Evolutionary conservation across 768 basidiomycete genomes (phyloP), one percentile per base, ranked within the genome.

Genomic region (Butyriboletus loyo): DNA sequence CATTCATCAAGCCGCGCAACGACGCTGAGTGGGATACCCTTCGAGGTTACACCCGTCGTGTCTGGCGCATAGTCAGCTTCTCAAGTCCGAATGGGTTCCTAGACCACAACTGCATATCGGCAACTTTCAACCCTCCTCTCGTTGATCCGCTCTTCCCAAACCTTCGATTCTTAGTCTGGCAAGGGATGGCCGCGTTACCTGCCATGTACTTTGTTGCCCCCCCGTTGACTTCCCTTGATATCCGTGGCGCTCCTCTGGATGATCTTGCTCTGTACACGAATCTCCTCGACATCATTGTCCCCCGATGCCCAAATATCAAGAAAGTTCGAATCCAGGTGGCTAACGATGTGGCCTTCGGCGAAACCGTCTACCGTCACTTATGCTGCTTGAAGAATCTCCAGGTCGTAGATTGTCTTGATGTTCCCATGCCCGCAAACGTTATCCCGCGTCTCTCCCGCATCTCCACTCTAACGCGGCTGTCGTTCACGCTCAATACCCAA

Each of bases 121-220:
- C 19, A 11, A 2, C 15, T 5, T 24, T 8, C 45, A 22, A 15
- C 8, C 7, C 32, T 22, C 25, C 45, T 8, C 0, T 11, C 9
- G 4, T 8, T 2, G 28, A 35, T 7, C 21, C 37, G 2, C 50
- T 57, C 37, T 52, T 57, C 7, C 27, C 27, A 11, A 52, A 49
- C 28, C 54, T 58, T 49, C 46, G 34, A 8, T 28, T 37, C 30
- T 37, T 58, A 22, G 24, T 24, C 19, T 57, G 53, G 53, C 30
- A 55, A 27, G 56, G 40, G 2, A 34, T 13, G 14, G 3, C 27
- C 5, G 39, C 43, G 15, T 28, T 56, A 8, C 53, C 56, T 14
- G 30, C 24, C 2, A n/a, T 47, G 1, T 28, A 50, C 24, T 46
- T 57, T 24, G 39, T 54, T 4, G 50, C 31, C 2, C 22, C 46